phyloP scores from a whole-genome alignment of 257 asterid genomes.

The Parsonsia alboflavescens region DNA sequence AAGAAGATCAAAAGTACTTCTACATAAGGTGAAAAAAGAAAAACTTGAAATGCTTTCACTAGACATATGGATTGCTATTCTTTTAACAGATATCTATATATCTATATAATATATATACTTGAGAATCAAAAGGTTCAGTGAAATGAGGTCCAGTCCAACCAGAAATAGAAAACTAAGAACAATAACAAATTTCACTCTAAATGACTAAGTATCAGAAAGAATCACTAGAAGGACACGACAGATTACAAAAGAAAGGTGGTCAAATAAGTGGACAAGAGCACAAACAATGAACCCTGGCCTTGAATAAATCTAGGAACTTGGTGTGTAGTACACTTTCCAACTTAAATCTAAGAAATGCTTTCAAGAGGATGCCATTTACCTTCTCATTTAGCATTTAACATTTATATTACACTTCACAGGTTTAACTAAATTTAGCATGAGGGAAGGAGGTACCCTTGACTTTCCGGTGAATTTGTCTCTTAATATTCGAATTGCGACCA shows the following conservation, averaged over 20 bases:
- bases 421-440: neutral
- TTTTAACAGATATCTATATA: too few species aligned
- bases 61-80: neutral
- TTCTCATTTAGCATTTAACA: neutral
- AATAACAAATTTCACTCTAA: neutral
- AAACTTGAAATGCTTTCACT: neutral
- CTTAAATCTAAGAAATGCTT: neutral
- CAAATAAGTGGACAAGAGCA: neutral
- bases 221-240: neutral
- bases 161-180: neutral
- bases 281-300: neutral
- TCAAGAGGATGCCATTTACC: neutral
- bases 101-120: too few species aligned
- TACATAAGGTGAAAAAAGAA: neutral
- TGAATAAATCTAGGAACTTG: neutral
- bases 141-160: neutral
- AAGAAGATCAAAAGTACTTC: neutral
- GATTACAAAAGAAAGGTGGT: neutral
- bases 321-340: neutral
- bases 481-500: constrained; percentile 68
- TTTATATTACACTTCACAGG: neutral
- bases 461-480: constrained; percentile 71
- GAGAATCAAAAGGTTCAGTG: neutral
- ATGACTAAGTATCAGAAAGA: neutral
- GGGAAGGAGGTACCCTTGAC: constrained; percentile 64